Evolutionary conservation across 2,329 filamentous ascomycete species (phyloP), one percentile per base, ranked within the genome.

Genomic region (Nemania diffusa): DNA sequence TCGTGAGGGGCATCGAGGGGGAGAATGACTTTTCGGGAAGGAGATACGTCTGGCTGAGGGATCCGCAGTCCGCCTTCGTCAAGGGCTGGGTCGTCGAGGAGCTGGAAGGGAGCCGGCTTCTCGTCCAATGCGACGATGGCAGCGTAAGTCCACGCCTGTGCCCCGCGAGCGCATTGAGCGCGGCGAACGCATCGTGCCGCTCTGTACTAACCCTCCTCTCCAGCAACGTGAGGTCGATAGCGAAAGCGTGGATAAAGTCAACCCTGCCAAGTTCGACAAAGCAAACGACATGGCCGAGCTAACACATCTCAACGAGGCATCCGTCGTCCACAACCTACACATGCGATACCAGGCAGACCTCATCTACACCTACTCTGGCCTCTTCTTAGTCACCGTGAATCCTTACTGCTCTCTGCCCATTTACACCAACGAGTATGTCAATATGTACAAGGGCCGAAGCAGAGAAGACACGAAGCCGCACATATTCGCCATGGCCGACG

Each of bases 1-100:
- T 83, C 11, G 86, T 91, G 17, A 84, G 84, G 57, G 92, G 93
- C 20, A 94, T 97, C 67, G 97, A 99, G 81, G 96, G 96, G 70
- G 95, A 97, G 77, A 98, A 97, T 79, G 96, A 99, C 84, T 98
- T 99, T 79, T 99, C 96, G 0, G 97, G 96, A 64, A 98, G 97
- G 83, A 89, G 96, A 83, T 99, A 98, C 84, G 94, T 99, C 71
- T 99, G 96, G 97, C 84, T 99, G 77, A 92, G 91, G 79, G 94
- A 99, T 81, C 85, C 92, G 1, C 88, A 94, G 75, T 86, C 87
- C 62, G 96, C 96, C 1, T 99, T 99, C 78, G 89, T 98, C 61
- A 93, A 94, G 73, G 97, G 95, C 3, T 95, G 94, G 88, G 90
- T 99, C 13, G 87, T 97, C 24, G 91, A 97, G 76, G 94, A 98